Evolutionary conservation across 1,139 yeast species (phyloP), one percentile per base, ranked within the genome.

Genomic region (Lodderomyces pseudojiufengensis): DNA sequence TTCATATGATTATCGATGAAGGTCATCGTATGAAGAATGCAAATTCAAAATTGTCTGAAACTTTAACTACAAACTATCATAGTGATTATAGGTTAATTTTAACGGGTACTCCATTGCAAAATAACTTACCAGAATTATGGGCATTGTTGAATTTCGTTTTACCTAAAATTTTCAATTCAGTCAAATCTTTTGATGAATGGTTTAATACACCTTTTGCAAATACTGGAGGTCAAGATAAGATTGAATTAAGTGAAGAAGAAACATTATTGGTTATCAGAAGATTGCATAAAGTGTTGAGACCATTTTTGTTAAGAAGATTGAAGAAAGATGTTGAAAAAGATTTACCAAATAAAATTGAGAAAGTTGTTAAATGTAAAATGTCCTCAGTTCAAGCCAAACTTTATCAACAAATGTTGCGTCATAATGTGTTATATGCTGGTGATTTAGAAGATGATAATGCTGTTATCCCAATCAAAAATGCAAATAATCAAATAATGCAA

Each of bases 271-370:
- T 92, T 41, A 92, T 92, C 54, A 75, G 97, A 59, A 86, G 98
- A 76, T 74, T 92, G 56, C 98, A 92, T 61, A 92, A 92, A 59
- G 98, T 92, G 16, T 73, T 92, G 54, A 77, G 98, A 55, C 98
- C 98, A 3, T 92, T 92, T 73, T 70, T 92, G 50, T 70, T 92
- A 52, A 80, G 98, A 65, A 83, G 98, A 68, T 75, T 92, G 65
- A 92, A 92, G 65, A 90, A 88, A 59, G 98, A 92, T 67, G 98
- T 92, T 27, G 98, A 92, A 57, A 90, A 88, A 56, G 97, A 90
- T 55, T 73, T 92, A 48, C 98, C 98, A 2, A 90, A 87, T 56
- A 92, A 92, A 67, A 86, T 92, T 37, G 98, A 92, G 63, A 88
- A 82, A 57, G 97, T 92, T 31, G 76, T 92, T 52, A 92, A 92